Conservation (phyloP, 75 land plant species). For the Pseudotsuga menziesii region DNA sequence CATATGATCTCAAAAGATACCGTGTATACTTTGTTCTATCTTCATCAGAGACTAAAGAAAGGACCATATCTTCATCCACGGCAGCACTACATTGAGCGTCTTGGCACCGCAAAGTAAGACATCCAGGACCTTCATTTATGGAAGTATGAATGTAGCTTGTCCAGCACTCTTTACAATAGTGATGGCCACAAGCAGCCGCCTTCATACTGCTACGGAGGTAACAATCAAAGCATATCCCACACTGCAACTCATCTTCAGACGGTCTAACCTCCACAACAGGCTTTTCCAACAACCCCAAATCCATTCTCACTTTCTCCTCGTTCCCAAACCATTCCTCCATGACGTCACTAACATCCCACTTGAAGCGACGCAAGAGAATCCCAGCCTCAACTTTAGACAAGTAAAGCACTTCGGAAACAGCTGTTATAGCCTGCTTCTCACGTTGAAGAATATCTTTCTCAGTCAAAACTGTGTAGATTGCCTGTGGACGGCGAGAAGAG, state of each 20-base stretch:
- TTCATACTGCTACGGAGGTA: conserved; percentile 32
- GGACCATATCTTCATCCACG: no score
- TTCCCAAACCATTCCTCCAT: conserved; percentile 84
- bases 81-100: no score
- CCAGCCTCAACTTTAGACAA: conserved; percentile 47
- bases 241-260: conserved; percentile 40
- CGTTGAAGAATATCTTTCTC: conserved; percentile 58
- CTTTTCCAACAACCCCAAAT: conserved; percentile 57
- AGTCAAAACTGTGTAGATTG: conserved; percentile 46
- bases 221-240: conserved; percentile 75
- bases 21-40: no score
- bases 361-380: conserved; percentile 59
- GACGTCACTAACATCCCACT: conserved; percentile 74
- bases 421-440: conserved; percentile 53
- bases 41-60: no score
- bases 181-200: no score
- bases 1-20: no score
- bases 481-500: conserved; percentile 39
- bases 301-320: conserved; percentile 63
- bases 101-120: no score
- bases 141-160: no score
- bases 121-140: no score
- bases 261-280: conserved; percentile 16
- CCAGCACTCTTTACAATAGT: no score
- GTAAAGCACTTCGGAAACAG: conserved; percentile 50